A percentile compares a stretch with the other conserved stretches of the same genome.
phyloP scores from a whole-genome alignment of 768 basidiomycete species.

The Leucocoprinus birnbaumii region DNA sequence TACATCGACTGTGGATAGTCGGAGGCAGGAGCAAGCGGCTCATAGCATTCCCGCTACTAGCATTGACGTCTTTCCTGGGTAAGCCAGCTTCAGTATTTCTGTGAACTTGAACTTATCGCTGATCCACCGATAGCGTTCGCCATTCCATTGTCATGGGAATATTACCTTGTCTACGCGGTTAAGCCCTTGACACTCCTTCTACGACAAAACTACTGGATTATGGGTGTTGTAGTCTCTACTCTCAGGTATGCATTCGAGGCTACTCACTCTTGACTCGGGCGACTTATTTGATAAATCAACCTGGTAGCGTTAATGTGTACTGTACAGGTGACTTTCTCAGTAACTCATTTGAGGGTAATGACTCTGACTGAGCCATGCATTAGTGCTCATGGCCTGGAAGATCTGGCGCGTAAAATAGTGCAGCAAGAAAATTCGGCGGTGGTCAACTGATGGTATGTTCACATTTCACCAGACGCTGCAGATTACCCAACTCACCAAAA shows the following conservation, averaged over 20 bases:
- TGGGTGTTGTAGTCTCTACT: slow-evolving; percentile 4
- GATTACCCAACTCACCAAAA: not conserved
- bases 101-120: not conserved
- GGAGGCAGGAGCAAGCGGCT: slow-evolving; percentile 2
- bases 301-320: slow-evolving; percentile 2
- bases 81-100: not conserved
- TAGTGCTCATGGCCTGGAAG: slow-evolving; percentile 4
- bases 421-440: not conserved
- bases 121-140: not conserved
- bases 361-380: not conserved
- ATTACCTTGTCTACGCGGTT: slow-evolving; percentile 2
- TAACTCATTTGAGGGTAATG: too few relatives aligned
- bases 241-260: not conserved
- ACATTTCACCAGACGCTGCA: not conserved
- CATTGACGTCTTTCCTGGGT: slow-evolving; percentile 3
- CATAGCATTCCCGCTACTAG: slow-evolving; percentile 2
- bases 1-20: slow-evolving; percentile 3
- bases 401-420: slow-evolving; percentile 2
- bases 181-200: not conserved
- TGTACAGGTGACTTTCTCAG: not conserved
- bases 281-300: not conserved
- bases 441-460: slow-evolving; percentile 6
- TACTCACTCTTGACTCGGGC: not conserved
- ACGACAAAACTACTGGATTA: not conserved
- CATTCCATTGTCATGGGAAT: slow-evolving; percentile 4